These are phyloP conservation scores for Inga laurina DNA, from an alignment of 306 rosid species.

Conservation along the genomic window DNA sequence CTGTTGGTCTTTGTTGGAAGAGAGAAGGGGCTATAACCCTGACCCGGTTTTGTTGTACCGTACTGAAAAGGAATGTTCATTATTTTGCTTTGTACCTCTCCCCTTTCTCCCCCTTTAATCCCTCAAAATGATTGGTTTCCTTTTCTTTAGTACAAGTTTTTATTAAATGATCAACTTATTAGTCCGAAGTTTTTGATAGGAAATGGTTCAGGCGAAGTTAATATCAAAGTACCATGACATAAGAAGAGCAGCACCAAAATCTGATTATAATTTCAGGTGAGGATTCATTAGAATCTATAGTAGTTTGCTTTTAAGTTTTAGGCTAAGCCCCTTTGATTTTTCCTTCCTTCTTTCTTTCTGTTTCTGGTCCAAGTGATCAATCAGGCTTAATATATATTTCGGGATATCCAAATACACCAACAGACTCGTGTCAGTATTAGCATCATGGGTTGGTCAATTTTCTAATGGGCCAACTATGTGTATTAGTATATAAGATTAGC, in stretches of 20 bases:
- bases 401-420: neutral
- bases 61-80: slow-evolving; percentile 4
- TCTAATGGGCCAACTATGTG: neutral
- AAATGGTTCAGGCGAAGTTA: neutral
- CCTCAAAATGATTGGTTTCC: neutral
- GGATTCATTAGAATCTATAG: neutral
- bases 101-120: neutral
- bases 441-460: neutral
- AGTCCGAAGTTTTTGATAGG: neutral
- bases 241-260: neutral
- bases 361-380: neutral
- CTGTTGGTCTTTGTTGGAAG: neutral
- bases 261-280: neutral
- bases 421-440: neutral
- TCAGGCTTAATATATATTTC: neutral
- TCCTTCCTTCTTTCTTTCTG: neutral
- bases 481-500: neutral
- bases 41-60: slow-evolving; percentile 36
- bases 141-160: neutral
- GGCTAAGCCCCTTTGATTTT: neutral
- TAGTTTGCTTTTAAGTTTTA: neutral
- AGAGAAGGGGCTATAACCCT: neutral
- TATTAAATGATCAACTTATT: neutral
- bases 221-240: neutral
- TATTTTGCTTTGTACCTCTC: neutral